Evolutionary conservation across 768 basidiomycete genomes (phyloP), one percentile per base, ranked within the genome.

Genomic region (Mycena sanguinolenta): DNA sequence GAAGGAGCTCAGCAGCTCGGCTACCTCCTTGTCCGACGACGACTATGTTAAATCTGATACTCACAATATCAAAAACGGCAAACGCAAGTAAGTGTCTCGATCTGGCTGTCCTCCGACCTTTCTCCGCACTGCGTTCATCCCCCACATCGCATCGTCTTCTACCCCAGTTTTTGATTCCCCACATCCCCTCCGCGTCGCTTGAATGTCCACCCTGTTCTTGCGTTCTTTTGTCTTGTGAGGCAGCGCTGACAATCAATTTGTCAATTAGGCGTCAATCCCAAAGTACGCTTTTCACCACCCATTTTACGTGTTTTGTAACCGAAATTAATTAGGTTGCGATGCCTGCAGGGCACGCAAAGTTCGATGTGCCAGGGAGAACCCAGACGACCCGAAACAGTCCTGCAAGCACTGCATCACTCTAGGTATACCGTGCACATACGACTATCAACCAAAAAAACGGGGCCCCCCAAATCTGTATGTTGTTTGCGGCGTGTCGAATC

Each of bases 391-490:
- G 13, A 92, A 91, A 79, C 90, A 90, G 72, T 86, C 92, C 10
- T 96, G 95, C 92, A 95, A 94, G 78, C 95, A 96, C 77, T 96
- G 95, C 78, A 85, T 92, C 74, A 87, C 92, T 0, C 89, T 96
- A 58, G 92, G 90, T 23, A 92, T 96, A 58, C 88, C 90, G 7
- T 96, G 96, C 79, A 95, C 93, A 1, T 97, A 96, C 74, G 93
- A 95, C 77, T 97, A 97, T 78, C 93, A 94, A 78, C 96, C 96
- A 23, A 96, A 96, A 85, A 97, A 97, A 81, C 85, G 96, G 65
- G 96, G 96, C 0, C 96, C 96, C 4, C 96, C 95, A 2, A 97
- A 97, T 80, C 85, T 96, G 93, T 97, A 80, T 80, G 90, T 76
- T 46, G 65, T 75, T 63, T 59, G 17, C 60, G 25, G 53, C 63